Evolutionary conservation across 352 stramenopile species (phyloP), one percentile per base, ranked within the genome.

Genomic region (Peronospora destructor): DNA sequence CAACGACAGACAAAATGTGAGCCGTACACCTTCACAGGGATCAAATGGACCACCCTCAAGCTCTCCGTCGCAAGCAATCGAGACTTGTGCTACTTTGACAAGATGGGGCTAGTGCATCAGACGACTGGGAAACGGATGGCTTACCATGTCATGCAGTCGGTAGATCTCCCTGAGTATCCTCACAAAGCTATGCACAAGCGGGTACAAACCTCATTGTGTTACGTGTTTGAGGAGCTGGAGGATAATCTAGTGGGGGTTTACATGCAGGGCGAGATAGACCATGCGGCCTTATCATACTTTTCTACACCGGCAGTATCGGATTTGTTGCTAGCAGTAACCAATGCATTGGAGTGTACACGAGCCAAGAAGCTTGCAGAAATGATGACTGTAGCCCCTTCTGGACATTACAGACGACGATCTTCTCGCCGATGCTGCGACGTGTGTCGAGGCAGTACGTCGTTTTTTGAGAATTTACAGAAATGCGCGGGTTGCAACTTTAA

Each of bases 31-130:
- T 81, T 77, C 50, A 61, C 67, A 2, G 70, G 67, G 12, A 55
- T 81, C 56, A 77, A 77, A 49, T 72, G 64, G 53, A 40, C 57
- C 17, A 68, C 61, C 3, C 48, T 73, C 17, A 69, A 68, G 13
- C 23, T 61, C 14, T 57, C 68, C 8, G 53, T 81, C 0, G 46
- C 56, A 3, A 53, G 49, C 48, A 66, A 81, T 43, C 70, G 67
- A 8, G 70, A 77, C 21, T 46, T 76, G 26, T 71, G 69, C 37
- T 73, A 68, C 48, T 77, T 73, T 28, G 70, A 81, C 52, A 73
- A 73, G 37, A 64, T 68, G 53, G 67, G 67, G 6, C 45, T 71
- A 10, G 59, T 75, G 1, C 45, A 56, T 0, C 64, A 75, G 11
- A 56, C 61, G 1, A 45, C 59, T 0, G 64, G 64, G 1, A 64